phyloP scores from a whole-genome alignment of 257 asterid genomes.

The Primulina huaijiensis region DNA sequence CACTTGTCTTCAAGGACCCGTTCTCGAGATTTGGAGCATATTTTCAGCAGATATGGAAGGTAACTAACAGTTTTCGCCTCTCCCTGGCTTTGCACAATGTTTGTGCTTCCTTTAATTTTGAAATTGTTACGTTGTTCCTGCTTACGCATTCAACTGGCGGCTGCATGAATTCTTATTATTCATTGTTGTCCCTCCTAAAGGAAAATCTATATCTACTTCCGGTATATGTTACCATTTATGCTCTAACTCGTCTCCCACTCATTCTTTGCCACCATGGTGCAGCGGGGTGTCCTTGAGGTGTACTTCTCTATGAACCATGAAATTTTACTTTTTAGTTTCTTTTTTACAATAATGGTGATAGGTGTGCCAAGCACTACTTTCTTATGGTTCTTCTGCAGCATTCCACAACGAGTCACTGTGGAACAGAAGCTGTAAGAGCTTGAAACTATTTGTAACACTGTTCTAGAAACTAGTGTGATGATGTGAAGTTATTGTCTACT shows the following conservation, averaged over 20 bases:
- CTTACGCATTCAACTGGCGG: too few species aligned
- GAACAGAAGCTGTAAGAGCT: background rate
- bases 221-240: background rate
- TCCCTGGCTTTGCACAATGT: background rate
- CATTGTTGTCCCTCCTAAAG: background rate
- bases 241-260: background rate
- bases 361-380: background rate
- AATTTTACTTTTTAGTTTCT: background rate
- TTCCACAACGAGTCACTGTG: background rate
- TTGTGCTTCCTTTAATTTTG: background rate
- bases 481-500: background rate
- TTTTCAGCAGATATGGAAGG: constrained; percentile 95
- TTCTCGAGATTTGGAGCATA: constrained; percentile 81
- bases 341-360: background rate
- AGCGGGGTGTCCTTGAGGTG: constrained; percentile 6
- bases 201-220: background rate
- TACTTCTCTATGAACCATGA: background rate
- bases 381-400: background rate
- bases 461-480: background rate
- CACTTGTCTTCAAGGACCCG: constrained; percentile 95
- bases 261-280: background rate
- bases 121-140: background rate
- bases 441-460: background rate
- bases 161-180: background rate
- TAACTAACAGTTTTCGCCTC: constrained; percentile 20